These are phyloP conservation scores for Lentinula sp. DNA, from an alignment of 768 basidiomycete species.

Conservation along the genomic window DNA sequence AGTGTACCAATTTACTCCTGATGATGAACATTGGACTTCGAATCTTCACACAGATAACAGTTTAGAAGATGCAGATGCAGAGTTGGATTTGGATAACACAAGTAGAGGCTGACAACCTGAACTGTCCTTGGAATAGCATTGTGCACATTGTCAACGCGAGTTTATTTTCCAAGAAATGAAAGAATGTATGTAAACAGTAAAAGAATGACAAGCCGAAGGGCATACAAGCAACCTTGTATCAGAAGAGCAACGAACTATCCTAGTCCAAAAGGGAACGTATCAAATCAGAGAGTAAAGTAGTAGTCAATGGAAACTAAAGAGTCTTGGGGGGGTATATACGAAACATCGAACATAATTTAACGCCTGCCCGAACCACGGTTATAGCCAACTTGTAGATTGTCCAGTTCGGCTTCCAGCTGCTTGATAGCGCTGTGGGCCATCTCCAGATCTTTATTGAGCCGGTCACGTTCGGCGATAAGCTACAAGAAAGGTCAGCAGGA, in stretches of 20 bases:
- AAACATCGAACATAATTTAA: conserved; percentile 24
- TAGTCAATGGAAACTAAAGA: not conserved
- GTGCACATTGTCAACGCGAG: not conserved
- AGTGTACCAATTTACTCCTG: not conserved
- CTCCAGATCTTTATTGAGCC: conserved; percentile 98
- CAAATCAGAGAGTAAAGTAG: not conserved
- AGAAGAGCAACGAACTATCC: not conserved
- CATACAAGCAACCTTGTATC: not conserved
- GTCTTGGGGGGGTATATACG: not conserved
- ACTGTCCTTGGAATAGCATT: not conserved
- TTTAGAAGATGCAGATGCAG: not conserved
- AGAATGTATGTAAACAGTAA: not conserved
- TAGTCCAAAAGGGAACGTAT: not conserved
- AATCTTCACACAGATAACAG: not conserved
- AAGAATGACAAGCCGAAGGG: not conserved
- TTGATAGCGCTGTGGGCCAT: conserved; percentile 89
- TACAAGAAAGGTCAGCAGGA: conserved; percentile 25
- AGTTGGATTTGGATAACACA: not conserved
- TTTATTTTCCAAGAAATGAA: not conserved
- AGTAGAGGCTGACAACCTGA: too few species aligned
- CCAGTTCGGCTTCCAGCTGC: conserved; percentile 83
- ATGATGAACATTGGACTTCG: not conserved
- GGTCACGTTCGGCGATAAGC: conserved; percentile 97
- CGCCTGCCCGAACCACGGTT: conserved; percentile 67
- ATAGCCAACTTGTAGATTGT: conserved; percentile 83